These are phyloP conservation scores for Lodderomyces pseudojiufengensis DNA, from an alignment of 1,139 yeast genomes.

Conservation along the genomic window DNA sequence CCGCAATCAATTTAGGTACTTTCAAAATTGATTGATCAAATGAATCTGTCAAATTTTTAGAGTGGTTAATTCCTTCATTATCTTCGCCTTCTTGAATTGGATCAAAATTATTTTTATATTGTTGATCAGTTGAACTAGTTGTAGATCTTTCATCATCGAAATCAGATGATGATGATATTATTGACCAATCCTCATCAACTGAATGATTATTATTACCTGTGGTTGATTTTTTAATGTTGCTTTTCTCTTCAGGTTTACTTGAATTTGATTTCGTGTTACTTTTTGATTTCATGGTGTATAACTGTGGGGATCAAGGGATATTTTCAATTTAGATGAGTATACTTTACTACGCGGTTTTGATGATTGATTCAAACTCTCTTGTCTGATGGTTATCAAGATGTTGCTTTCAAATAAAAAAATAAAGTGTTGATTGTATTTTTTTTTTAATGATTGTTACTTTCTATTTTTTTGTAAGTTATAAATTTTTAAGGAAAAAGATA, in stretches of 20 bases:
- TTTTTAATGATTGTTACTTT: too few species aligned
- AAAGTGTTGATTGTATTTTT: too few species aligned
- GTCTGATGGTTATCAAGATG: too few species aligned
- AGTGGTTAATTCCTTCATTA: not conserved
- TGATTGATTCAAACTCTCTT: too few species aligned
- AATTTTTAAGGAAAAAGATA: too few species aligned
- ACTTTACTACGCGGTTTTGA: too few species aligned
- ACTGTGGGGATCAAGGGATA: too few species aligned
- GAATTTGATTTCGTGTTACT: not conserved
- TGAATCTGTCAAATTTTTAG: not conserved
- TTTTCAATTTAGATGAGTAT: too few species aligned
- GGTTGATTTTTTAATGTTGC: not conserved
- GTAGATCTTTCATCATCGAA: constrained; percentile 35
- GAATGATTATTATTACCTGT: constrained; percentile 2
- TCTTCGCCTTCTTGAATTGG: too few species aligned
- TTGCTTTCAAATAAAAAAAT: too few species aligned
- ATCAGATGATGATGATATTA: constrained; percentile 44
- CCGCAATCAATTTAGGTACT: constrained; percentile 8
- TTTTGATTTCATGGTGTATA: too few species aligned
- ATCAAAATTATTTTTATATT: not conserved
- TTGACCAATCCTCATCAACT: constrained; percentile 44
- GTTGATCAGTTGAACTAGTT: constrained; percentile 16
- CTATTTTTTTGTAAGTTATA: too few species aligned
- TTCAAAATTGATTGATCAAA: constrained; percentile 7
- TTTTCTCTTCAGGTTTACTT: not conserved